Conservation (phyloP, 2,329 filamentous ascomycete genomes). For the Diplodia mutila region DNA sequence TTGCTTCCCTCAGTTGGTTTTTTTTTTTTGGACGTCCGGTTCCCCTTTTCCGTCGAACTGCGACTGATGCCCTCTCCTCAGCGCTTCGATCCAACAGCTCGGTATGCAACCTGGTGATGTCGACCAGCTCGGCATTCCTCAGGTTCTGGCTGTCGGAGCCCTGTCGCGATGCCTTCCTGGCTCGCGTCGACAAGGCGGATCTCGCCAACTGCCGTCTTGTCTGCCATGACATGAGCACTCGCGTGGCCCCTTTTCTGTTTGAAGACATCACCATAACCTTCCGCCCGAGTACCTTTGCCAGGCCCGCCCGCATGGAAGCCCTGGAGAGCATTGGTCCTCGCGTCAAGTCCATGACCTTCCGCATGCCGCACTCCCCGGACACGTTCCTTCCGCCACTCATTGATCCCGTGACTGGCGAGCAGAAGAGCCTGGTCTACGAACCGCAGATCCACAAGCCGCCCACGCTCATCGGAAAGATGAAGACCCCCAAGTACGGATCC, state of each 20-base stretch:
- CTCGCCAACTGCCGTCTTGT: conserved; percentile 62
- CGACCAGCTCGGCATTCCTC: conserved; percentile 53
- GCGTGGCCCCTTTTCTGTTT: conserved; percentile 72
- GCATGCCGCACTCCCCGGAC: conserved; percentile 73
- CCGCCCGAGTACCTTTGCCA: conserved; percentile 74
- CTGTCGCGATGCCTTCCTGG: conserved; percentile 51
- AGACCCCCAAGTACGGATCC: conserved; percentile 76
- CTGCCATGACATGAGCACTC: conserved; percentile 70
- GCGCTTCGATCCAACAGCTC: conserved; percentile 51
- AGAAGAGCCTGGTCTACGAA: conserved; percentile 80
- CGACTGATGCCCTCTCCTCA: conserved; percentile 32
- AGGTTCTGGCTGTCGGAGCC: conserved; percentile 55
- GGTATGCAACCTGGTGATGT: conserved; percentile 54
- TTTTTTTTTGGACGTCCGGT: not conserved
- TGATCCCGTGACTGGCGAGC: conserved; percentile 74
- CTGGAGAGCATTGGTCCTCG: conserved; percentile 77
- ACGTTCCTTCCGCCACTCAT: conserved; percentile 86
- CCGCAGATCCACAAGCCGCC: conserved; percentile 68
- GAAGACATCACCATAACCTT: conserved; percentile 71
- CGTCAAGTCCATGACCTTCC: conserved; percentile 77
- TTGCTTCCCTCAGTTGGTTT: conserved; percentile 9
- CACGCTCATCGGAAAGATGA: conserved; percentile 58
- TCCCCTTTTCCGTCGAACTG: conserved; percentile 28
- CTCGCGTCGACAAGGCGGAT: conserved; percentile 46
- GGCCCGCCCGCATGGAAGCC: conserved; percentile 71